Percentiles rank a stretch among this genome's conserved stretches.
Evolutionary conservation across 192 early-diverging fungal genomes (phyloP).

Genomic region (Mortierella claussenii): DNA sequence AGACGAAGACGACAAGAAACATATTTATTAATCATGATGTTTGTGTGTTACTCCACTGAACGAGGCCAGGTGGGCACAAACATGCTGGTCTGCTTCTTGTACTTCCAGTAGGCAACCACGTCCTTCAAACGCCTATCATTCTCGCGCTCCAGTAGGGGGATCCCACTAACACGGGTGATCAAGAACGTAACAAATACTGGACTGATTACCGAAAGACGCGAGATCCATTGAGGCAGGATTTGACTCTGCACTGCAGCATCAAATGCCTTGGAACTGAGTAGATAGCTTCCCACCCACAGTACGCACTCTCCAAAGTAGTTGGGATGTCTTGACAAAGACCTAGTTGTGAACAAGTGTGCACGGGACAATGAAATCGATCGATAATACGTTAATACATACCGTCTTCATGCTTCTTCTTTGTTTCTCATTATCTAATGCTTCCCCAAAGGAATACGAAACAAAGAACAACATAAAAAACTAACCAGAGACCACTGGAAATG

Average conservation of each 20-base stretch:
- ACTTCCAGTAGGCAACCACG: conserved; percentile 53
- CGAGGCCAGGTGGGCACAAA: conserved; percentile 46
- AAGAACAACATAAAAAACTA: too few relatives aligned
- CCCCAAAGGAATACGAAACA: too few relatives aligned
- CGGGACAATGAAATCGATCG: not conserved
- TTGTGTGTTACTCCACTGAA: too few relatives aligned
- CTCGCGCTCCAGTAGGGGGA: conserved; percentile 44
- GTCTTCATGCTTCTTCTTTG: not conserved
- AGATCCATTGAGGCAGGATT: conserved; percentile 29
- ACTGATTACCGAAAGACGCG: conserved; percentile 32
- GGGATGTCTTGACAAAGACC: conserved; percentile 53
- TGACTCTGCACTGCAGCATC: not conserved
- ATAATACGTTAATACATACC: not conserved
- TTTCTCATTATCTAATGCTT: too few relatives aligned
- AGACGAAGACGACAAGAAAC: too few relatives aligned
- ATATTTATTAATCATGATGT: too few relatives aligned
- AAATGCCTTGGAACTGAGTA: conserved; percentile 23
- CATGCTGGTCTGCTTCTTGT: conserved; percentile 48
- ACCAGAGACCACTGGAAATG: conserved; percentile 44
- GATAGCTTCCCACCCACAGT: conserved; percentile 44
- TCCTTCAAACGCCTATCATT: conserved; percentile 45
- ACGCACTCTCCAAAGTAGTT: conserved; percentile 56
- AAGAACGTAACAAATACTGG: conserved; percentile 48
- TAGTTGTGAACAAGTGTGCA: not conserved
- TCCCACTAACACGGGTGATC: conserved; percentile 53